Evolutionary conservation across 768 basidiomycete genomes (phyloP), one percentile per base, ranked within the genome.

Genomic region (Gautieria morchelliformis): DNA sequence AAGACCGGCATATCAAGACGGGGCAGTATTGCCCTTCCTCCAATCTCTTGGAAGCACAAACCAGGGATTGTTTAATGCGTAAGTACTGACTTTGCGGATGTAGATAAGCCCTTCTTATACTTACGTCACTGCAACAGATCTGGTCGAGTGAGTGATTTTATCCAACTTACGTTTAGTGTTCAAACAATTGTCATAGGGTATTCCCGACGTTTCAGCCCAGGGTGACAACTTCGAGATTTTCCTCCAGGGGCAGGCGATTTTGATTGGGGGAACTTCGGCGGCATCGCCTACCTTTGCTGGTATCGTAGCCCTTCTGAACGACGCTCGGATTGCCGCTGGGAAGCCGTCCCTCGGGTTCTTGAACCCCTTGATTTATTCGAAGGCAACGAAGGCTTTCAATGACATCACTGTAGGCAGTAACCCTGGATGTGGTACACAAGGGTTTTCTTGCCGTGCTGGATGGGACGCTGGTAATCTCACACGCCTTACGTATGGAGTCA

Each of bases 341-440:
- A 68, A 71, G 51, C 63, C 68, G 10, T 56, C 82, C 24, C 69
- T 87, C n/a, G 85, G 85, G 0, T 85, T 85, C 69, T 69, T 87
- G 59, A 86, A 86, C 66, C 84, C 83, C 2, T 70, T 82, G 48
- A 55, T 86, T 2, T 86, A 87, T 64, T 53, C 62, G 14, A 59
- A 41, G 19, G 72, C 4, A 65, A 66, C n/a, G 64, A 61, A 17
- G 72, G 72, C 62, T 0, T 70, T 85, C 55, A 84, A 81, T 56
- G 85, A 87, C 61, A 77, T 86, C 61, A 80, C 78, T 0, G 53
- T 63, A 9, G 85, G 85, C 0, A 76, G 76, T 51, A 81, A 83
- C 57, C 73, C 74, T 1, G 78, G 77, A 10, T 86, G 85, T 64
- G 83, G 83, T 5, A 86, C 84, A 1, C 63, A 66, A 20, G 85